phyloP scores from a whole-genome alignment of 2,329 filamentous ascomycete species.

The Ceratocystis ficicola region DNA sequence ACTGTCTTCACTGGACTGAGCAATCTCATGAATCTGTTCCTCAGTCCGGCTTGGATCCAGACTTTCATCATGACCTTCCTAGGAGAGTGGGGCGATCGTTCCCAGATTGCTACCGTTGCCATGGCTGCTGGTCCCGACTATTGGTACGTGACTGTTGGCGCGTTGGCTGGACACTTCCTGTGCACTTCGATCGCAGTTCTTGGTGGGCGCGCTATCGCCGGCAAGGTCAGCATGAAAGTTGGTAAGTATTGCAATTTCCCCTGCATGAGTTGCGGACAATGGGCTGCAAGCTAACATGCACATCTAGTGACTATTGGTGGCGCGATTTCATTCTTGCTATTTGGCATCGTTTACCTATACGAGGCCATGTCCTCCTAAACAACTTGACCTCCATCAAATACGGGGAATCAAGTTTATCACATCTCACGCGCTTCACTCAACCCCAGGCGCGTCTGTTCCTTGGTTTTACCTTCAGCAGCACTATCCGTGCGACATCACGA shows the following conservation, averaged over 20 bases:
- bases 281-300: constrained; percentile 16
- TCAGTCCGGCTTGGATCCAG: constrained; percentile 96
- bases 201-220: constrained; percentile 83
- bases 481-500: constrained; percentile 1
- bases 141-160: constrained; percentile 94
- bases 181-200: constrained; percentile 89
- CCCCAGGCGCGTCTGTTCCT: neutral
- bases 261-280: constrained; percentile 24
- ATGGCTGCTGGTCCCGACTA: constrained; percentile 98
- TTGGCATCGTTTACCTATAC: constrained; percentile 81
- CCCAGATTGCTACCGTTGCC: constrained; percentile 94
- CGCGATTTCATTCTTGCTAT: constrained; percentile 77
- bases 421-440: neutral
- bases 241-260: constrained; percentile 49
- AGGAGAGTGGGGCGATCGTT: constrained; percentile 94
- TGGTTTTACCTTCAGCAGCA: neutral
- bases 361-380: constrained; percentile 53
- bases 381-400: neutral
- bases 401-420: neutral
- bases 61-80: constrained; percentile 99
- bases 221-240: constrained; percentile 86
- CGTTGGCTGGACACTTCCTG: constrained; percentile 70
- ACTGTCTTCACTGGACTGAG: constrained; percentile 51
- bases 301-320: constrained; percentile 79
- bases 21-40: constrained; percentile 75